These are phyloP conservation scores for Kalanchoe fedtschenkoi DNA, from an alignment of 164 flowering plant species.

Conservation along the genomic window DNA sequence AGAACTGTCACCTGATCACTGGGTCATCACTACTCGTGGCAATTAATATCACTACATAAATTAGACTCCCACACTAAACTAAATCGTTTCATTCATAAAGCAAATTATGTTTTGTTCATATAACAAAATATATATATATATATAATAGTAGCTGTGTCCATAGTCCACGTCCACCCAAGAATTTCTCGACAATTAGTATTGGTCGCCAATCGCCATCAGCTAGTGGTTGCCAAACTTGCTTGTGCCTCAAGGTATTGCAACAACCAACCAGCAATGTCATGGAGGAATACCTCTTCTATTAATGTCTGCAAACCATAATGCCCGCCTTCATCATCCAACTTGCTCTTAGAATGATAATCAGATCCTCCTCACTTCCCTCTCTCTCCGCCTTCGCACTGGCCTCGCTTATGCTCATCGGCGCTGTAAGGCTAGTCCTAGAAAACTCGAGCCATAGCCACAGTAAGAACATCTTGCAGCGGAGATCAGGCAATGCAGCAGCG, in stretches of 20 bases:
- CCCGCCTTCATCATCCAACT: background rate
- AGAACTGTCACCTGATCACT: no score
- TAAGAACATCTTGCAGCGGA: slow-evolving; percentile 6
- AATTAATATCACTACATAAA: no score
- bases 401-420: slow-evolving; percentile 38
- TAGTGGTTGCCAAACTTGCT: background rate
- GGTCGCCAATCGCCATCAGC: no score
- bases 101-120: no score
- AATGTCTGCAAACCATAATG: no score
- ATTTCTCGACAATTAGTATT: no score
- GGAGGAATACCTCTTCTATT: background rate
- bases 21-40: no score
- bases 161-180: no score
- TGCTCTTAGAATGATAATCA: background rate
- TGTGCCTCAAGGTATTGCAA: background rate
- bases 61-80: no score
- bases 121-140: no score
- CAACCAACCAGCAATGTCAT: background rate
- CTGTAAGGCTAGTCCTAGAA: slow-evolving; percentile 27
- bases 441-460: slow-evolving; percentile 15
- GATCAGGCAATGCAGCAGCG: slow-evolving; percentile 1
- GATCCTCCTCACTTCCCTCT: slow-evolving; percentile 18
- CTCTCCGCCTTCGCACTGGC: slow-evolving; percentile 38
- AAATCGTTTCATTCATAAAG: no score
- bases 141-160: no score